Percentiles rank a stretch among this genome's conserved stretches.
Conservation (phyloP, 2,329 filamentous ascomycete genomes). For the Lizonia empirigonia region DNA sequence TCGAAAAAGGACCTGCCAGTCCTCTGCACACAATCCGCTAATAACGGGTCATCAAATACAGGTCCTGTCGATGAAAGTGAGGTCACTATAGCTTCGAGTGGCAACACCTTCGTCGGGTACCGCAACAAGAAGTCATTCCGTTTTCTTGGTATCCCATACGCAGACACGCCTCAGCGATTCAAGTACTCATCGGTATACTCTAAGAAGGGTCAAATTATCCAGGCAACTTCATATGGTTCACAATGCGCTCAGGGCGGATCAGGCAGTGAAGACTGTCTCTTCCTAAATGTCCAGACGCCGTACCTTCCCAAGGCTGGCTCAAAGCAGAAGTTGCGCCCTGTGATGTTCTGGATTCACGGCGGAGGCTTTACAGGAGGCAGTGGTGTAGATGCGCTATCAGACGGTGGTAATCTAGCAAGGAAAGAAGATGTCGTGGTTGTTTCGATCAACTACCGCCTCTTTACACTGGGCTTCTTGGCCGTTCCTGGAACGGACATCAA, state of each 20-base stretch:
- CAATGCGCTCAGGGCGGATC: constrained; percentile 52
- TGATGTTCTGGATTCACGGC: constrained; percentile 64
- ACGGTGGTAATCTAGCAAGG: constrained; percentile 63
- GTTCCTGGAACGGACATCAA: constrained; percentile 38
- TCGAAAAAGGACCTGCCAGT: constrained; percentile 50
- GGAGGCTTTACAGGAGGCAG: constrained; percentile 60
- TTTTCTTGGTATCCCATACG: constrained; percentile 56
- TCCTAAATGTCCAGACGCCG: constrained; percentile 36
- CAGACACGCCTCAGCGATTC: constrained; percentile 51
- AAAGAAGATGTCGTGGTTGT: constrained; percentile 63
- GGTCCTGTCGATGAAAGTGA: constrained; percentile 34
- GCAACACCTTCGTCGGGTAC: constrained; percentile 57
- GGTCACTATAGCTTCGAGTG: constrained; percentile 49
- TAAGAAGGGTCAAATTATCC: constrained; percentile 52
- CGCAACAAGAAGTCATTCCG: constrained; percentile 58
- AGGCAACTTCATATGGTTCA: constrained; percentile 54
- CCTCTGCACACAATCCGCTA: constrained; percentile 58
- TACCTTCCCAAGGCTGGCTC: constrained; percentile 47
- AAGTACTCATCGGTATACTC: constrained; percentile 56
- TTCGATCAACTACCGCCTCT: constrained; percentile 32
- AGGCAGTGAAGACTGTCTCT: constrained; percentile 42
- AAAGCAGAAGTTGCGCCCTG: constrained; percentile 44
- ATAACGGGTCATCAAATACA: constrained; percentile 42
- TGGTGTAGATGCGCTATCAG: constrained; percentile 57
- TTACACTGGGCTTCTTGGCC: constrained; percentile 19